phyloP scores from a whole-genome alignment of 75 land plant species.

The Pseudotsuga menziesii region DNA sequence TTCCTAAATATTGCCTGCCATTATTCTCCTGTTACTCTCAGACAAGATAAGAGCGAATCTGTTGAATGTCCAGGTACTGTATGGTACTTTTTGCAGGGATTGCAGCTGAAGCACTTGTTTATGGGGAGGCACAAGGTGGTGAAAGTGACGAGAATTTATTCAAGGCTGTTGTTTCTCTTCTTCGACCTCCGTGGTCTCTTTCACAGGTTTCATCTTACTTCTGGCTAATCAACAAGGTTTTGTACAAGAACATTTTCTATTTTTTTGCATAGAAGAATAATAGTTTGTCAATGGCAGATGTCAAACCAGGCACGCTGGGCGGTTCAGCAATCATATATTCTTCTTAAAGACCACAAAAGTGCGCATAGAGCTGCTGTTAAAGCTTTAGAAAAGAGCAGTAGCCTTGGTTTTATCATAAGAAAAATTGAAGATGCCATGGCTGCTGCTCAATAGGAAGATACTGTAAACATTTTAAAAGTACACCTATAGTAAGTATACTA shows the following conservation, averaged over 20 bases:
- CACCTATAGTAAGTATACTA: neutral
- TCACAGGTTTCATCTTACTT: slow-evolving; percentile 46
- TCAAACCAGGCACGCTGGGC: slow-evolving; percentile 95
- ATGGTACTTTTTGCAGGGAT: slow-evolving; percentile 96
- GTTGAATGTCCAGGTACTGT: slow-evolving; percentile 52
- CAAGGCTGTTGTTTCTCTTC: slow-evolving; percentile 54
- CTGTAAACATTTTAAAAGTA: neutral
- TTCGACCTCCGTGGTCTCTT: slow-evolving; percentile 73
- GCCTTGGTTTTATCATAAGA: slow-evolving; percentile 57
- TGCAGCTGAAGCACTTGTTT: slow-evolving; percentile 92
- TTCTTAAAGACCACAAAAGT: slow-evolving; percentile 67
- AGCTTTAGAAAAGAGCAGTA: slow-evolving; percentile 50
- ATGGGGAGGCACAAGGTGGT: slow-evolving; percentile 96
- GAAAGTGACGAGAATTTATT: slow-evolving; percentile 94
- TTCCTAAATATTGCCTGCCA: neutral
- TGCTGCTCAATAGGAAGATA: slow-evolving; percentile 7
- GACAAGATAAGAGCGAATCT: neutral
- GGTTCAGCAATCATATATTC: slow-evolving; percentile 78
- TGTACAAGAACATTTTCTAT: neutral
- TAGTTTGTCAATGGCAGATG: slow-evolving; percentile 47
- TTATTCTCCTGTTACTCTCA: neutral
- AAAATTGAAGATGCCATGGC: slow-evolving; percentile 71
- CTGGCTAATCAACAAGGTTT: slow-evolving; percentile 5
- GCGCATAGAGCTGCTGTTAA: slow-evolving; percentile 69
- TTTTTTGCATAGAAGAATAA: neutral